A percentile compares a stretch with the other conserved stretches of the same genome.
Conservation (phyloP, 1,139 yeast species). For the Hanseniaspora uvarum region DNA sequence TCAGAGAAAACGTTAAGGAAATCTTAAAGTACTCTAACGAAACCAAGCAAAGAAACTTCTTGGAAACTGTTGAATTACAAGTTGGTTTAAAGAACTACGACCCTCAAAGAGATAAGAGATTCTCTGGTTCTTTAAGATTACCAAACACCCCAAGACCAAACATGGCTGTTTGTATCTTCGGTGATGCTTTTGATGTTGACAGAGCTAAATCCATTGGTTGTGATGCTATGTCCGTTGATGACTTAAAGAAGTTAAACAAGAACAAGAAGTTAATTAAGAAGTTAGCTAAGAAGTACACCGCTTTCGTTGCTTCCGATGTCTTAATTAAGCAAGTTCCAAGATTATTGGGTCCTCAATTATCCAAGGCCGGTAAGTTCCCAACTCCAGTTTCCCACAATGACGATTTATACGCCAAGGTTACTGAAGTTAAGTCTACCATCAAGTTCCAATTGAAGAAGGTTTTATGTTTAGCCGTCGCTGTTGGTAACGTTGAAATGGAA, state of each 20-base stretch:
- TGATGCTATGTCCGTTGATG: slow-evolving; percentile 99
- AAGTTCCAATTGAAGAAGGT: slow-evolving; percentile 99
- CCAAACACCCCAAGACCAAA: slow-evolving; percentile 99
- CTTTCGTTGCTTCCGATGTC: slow-evolving; percentile 98
- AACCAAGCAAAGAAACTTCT: slow-evolving; percentile 99
- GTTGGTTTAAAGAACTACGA: slow-evolving; percentile 99
- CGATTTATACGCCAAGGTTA: slow-evolving; percentile 91
- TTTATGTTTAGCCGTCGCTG: slow-evolving; percentile 83
- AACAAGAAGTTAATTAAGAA: slow-evolving; percentile 99
- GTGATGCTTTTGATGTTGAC: slow-evolving; percentile 99
- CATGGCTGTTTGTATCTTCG: slow-evolving; percentile 99
- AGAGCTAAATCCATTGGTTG: slow-evolving; percentile 99
- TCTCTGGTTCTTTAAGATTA: slow-evolving; percentile 98
- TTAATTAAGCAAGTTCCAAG: slow-evolving; percentile 99
- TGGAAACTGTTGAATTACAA: slow-evolving; percentile 99
- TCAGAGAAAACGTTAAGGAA: slow-evolving; percentile 93
- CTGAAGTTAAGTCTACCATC: slow-evolving; percentile 97
- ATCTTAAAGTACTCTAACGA: slow-evolving; percentile 82
- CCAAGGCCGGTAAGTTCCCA: slow-evolving; percentile 99
- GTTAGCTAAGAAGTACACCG: slow-evolving; percentile 99
- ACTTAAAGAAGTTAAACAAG: slow-evolving; percentile 99
- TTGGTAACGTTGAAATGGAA: slow-evolving; percentile 99
- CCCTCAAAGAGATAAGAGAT: slow-evolving; percentile 99
- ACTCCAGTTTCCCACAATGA: slow-evolving; percentile 99
- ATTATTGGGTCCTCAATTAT: slow-evolving; percentile 99